Conservation (phyloP, 192 early-diverging fungal species). For the Coemansia asiatica region DNA sequence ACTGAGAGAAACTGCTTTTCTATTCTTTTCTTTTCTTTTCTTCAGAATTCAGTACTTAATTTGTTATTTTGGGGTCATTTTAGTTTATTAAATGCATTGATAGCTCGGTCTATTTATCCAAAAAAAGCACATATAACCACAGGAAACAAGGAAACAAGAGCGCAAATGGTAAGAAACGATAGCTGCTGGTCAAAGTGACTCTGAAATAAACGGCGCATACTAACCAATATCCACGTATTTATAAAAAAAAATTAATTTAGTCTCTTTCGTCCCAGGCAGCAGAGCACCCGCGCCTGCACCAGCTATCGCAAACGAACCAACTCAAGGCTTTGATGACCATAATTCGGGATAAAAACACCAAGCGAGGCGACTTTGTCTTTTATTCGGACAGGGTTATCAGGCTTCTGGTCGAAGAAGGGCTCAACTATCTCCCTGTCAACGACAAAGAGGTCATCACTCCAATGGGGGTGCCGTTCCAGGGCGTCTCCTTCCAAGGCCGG, state of each 20-base stretch:
- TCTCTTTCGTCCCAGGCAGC: conserved; percentile 33
- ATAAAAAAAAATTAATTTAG: conserved; percentile 15
- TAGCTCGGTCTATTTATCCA: neutral
- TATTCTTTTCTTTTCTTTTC: too few relatives aligned
- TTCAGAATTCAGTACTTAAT: too few relatives aligned
- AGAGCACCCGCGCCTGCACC: conserved; percentile 61
- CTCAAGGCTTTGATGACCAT: conserved; percentile 82
- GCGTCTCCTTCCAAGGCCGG: conserved; percentile 77
- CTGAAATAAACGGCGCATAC: too few relatives aligned
- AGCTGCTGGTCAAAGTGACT: too few relatives aligned
- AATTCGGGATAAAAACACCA: conserved; percentile 75
- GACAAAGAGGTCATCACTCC: conserved; percentile 78
- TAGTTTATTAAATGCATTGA: neutral
- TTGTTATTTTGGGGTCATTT: too few relatives aligned
- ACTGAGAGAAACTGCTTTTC: too few relatives aligned
- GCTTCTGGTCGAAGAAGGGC: conserved; percentile 88
- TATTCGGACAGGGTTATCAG: conserved; percentile 86
- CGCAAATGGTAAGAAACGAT: too few relatives aligned
- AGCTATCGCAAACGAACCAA: conserved; percentile 72
- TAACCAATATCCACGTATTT: too few relatives aligned
- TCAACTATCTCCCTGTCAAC: conserved; percentile 87
- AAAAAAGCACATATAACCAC: too few relatives aligned
- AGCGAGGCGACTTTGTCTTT: conserved; percentile 92
- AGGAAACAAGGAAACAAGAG: too few relatives aligned
- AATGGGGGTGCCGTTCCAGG: conserved; percentile 68